A percentile compares a stretch with the other conserved stretches of the same genome.
These are phyloP conservation scores for Magnolia changhungtana DNA, from an alignment of 164 flowering plant species.

Conservation along the genomic window DNA sequence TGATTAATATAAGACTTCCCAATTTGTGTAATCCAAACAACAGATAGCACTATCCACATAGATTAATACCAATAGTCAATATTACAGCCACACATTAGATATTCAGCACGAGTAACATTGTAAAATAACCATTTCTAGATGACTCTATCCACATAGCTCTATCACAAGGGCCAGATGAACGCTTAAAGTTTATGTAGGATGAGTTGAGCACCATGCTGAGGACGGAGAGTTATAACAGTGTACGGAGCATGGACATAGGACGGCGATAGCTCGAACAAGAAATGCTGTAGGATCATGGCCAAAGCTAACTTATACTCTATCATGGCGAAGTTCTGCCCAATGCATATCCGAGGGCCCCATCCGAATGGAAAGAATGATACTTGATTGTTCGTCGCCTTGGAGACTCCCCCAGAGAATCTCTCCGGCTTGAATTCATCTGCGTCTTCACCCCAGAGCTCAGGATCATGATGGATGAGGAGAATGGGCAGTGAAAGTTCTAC, in stretches of 20 bases:
- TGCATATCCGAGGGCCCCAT: conserved; percentile 9
- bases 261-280: conserved; percentile 3
- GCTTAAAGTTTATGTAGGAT: not conserved
- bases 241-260: conserved; percentile 11
- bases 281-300: conserved; percentile 6
- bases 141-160: not conserved
- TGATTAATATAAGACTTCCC: too few relatives aligned
- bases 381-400: conserved; percentile 5
- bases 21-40: too few relatives aligned
- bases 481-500: not conserved
- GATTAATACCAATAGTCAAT: too few relatives aligned
- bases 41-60: too few relatives aligned
- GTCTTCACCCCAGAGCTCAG: not conserved
- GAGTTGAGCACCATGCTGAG: conserved; percentile 5
- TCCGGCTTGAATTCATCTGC: conserved; percentile 6
- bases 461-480: conserved; percentile 6
- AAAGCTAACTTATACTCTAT: conserved; percentile 5
- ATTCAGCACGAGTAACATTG: too few relatives aligned
- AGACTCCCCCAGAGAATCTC: conserved; percentile 4
- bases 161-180: too few relatives aligned
- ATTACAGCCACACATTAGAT: too few relatives aligned
- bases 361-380: conserved; percentile 4
- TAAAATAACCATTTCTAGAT: too few relatives aligned
- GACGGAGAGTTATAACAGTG: conserved; percentile 3
- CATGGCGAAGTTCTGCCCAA: conserved; percentile 7